A percentile compares a stretch with the other conserved stretches of the same genome.
phyloP scores from a whole-genome alignment of 176 grass and related monocot species.

The Saccharum officinarum region DNA sequence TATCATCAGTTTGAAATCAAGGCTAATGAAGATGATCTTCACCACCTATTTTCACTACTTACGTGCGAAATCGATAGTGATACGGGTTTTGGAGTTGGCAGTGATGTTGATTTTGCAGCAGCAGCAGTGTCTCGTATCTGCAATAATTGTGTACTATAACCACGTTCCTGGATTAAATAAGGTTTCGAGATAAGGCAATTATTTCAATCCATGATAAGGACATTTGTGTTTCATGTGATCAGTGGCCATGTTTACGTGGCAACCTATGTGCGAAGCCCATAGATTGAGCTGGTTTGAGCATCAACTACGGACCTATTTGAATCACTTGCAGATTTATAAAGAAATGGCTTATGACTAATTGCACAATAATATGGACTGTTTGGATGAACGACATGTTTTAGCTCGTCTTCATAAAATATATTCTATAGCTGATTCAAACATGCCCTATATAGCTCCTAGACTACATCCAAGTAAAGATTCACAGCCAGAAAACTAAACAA shows the following conservation, averaged over 20 bases:
- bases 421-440: neutral
- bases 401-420: neutral
- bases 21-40: no score
- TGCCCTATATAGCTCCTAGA: no score
- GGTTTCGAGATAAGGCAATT: neutral
- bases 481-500: neutral
- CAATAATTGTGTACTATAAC: neutral
- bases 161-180: neutral
- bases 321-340: neutral
- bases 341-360: neutral
- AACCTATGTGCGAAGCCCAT: neutral
- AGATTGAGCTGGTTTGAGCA: neutral
- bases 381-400: neutral
- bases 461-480: neutral
- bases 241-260: neutral
- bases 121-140: neutral
- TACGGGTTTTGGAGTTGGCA: neutral
- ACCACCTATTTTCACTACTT: no score
- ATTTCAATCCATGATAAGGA: constrained; percentile 6
- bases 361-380: neutral
- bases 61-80: no score
- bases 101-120: neutral
- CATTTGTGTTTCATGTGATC: constrained; percentile 7
- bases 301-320: neutral
- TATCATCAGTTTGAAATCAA: no score